Evolutionary conservation across 306 rosid species (phyloP).

Genomic region (Arachis stenosperma): DNA sequence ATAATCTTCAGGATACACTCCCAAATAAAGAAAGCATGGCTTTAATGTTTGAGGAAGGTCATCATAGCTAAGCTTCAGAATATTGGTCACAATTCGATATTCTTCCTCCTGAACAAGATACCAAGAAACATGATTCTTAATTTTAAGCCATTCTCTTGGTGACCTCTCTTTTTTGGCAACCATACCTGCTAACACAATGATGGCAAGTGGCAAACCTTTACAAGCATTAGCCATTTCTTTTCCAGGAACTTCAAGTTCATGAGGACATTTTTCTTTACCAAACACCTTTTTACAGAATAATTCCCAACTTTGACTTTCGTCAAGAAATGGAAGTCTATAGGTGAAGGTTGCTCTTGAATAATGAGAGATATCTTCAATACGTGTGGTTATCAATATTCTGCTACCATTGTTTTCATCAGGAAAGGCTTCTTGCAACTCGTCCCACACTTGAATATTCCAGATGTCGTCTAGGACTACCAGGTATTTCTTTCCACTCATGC

Average conservation of each 20-base stretch:
- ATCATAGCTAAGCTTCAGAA: conserved; percentile 20
- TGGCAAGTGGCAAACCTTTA: neutral
- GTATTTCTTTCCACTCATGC: neutral
- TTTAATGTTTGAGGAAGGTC: conserved; percentile 14
- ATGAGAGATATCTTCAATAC: neutral
- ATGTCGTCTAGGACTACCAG: neutral
- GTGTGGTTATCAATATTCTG: neutral
- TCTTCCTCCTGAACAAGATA: neutral
- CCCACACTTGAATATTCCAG: neutral
- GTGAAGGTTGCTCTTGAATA: neutral
- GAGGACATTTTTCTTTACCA: neutral
- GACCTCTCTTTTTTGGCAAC: neutral
- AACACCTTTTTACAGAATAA: neutral
- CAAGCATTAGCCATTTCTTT: neutral
- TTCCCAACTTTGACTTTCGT: neutral
- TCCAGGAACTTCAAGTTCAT: neutral
- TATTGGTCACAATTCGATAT: neutral
- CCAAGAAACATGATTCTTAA: neutral
- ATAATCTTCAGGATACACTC: conserved; percentile 23
- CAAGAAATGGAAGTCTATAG: neutral
- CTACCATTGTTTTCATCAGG: neutral
- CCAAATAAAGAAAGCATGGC: conserved; percentile 19
- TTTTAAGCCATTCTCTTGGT: neutral
- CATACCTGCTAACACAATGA: neutral
- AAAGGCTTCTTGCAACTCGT: neutral